phyloP scores from a whole-genome alignment of 2,329 filamentous ascomycete species.

The Fusarium protoensiforme region DNA sequence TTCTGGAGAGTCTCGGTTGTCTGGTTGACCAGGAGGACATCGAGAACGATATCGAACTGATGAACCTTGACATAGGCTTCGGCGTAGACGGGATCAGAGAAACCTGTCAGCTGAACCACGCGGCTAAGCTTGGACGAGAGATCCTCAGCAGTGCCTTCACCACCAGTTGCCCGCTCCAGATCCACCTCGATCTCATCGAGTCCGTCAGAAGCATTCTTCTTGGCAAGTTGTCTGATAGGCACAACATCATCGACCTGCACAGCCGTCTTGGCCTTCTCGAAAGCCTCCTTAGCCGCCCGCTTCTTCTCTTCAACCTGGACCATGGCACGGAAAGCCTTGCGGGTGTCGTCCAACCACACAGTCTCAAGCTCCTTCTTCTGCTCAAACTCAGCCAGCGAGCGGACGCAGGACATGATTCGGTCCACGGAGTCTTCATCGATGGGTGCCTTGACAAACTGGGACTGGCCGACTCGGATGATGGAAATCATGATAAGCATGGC shows the following conservation, averaged over 20 bases:
- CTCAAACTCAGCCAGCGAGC: conserved; percentile 89
- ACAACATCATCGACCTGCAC: conserved; percentile 97
- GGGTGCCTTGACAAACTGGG: conserved; percentile 96
- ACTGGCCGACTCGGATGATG: conserved; percentile 96
- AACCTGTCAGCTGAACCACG: conserved; percentile 96
- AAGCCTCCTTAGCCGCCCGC: conserved; percentile 91
- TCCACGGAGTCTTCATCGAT: conserved; percentile 99
- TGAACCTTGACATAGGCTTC: conserved; percentile 99
- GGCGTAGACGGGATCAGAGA: conserved; percentile 98
- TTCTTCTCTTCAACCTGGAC: conserved; percentile 98
- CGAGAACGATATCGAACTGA: conserved; percentile 97
- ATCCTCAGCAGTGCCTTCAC: conserved; percentile 85
- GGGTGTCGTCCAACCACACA: conserved; percentile 93
- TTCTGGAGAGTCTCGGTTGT: conserved; percentile 97
- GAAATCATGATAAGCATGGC: conserved; percentile 99
- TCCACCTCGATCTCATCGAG: conserved; percentile 89
- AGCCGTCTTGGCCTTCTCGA: conserved; percentile 91
- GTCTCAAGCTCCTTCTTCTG: conserved; percentile 90
- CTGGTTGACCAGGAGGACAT: conserved; percentile 97
- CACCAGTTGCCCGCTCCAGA: conserved; percentile 92
- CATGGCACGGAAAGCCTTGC: conserved; percentile 96
- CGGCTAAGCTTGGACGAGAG: conserved; percentile 93
- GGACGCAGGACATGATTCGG: conserved; percentile 96
- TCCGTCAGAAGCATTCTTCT: conserved; percentile 87
- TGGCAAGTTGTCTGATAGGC: conserved; percentile 89